Base-by-base conservation (phyloP, 2,329 filamentous ascomycete species). In the Cordyceps pruinosa region DNA sequence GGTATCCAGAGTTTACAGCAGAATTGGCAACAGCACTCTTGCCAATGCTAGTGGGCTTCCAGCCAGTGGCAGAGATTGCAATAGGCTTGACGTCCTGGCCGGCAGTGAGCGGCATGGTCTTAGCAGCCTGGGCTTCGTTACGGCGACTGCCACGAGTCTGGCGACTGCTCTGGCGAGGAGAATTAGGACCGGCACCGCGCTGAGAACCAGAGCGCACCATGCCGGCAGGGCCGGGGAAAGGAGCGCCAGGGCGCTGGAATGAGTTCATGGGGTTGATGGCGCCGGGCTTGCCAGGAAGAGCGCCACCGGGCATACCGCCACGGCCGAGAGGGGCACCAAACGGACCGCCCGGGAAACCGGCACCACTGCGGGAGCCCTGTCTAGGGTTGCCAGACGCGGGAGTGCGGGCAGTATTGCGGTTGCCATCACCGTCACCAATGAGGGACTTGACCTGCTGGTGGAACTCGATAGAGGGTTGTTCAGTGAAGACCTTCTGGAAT, bases 401-500 rank as follows among this genome's bases (percentile, higher is more conserved):
- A 72, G 85, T 73, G 35, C 56, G 62, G 69, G 85, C 74, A 70
- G 82, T 71, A 72, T 87, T 77, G 74, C 89, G 75, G 50, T 77
- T 73, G 59, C 82, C 81, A 58, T 88, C 85, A 37, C 78, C 78
- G 62, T 96, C 92, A 58, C 93, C 93, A 63, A 99, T 86, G 72
- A 77, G 87, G 80, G 74, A 88, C 86, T 81, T 93, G 81, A 99
- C 86, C 68, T 94, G 92, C 63, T 87, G 81, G 68, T 95, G 89
- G 84, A 96, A 99, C 68, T 97, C 93, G 44, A 92, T 73, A 1
- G 91, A 96, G 15, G 94, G 94, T 75, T 97, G 95, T 78, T 99
- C 94, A 61, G 90, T 95, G 76, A 97, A 99, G 21, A 96, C 90
- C 65, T 84, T 84, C 75, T 97, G 90, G 80, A 99, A 99, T 70